Conservation (phyloP, 345 rosid species). For the Salix viminalis region DNA sequence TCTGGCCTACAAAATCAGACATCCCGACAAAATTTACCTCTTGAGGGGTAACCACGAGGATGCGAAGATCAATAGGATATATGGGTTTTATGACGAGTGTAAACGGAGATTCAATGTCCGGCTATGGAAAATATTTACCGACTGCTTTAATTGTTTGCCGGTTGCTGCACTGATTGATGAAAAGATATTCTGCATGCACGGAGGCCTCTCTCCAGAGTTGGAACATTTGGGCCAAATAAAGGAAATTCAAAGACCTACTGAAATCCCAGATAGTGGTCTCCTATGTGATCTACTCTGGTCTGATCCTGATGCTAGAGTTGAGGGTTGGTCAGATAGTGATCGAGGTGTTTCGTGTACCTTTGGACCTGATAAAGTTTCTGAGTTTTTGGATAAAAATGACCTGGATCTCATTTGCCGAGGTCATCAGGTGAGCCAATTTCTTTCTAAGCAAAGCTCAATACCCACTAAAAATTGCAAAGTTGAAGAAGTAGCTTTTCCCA, state of each 20-base stretch:
- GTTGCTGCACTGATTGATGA: constrained; percentile 87
- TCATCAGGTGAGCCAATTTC: constrained; percentile 65
- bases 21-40: constrained; percentile 64
- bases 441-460: background rate
- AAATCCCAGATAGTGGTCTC: constrained; percentile 87
- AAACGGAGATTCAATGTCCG: constrained; percentile 91
- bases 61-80: constrained; percentile 88
- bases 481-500: background rate
- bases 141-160: constrained; percentile 88
- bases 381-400: constrained; percentile 85
- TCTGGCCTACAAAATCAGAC: constrained; percentile 85
- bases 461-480: background rate
- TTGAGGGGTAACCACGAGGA: constrained; percentile 99
- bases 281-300: constrained; percentile 98
- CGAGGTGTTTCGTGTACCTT: constrained; percentile 90
- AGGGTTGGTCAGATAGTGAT: constrained; percentile 88
- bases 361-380: constrained; percentile 75
- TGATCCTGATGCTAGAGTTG: constrained; percentile 66
- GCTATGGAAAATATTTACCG: constrained; percentile 91
- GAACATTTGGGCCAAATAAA: constrained; percentile 65
- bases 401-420: constrained; percentile 97
- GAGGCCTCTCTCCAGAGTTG: constrained; percentile 87
- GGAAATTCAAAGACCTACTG: constrained; percentile 77
- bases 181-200: constrained; percentile 97
- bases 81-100: constrained; percentile 98